These are phyloP conservation scores for Aegilops bicornis DNA, from an alignment of 176 grass and related monocot genomes.

Conservation along the genomic window DNA sequence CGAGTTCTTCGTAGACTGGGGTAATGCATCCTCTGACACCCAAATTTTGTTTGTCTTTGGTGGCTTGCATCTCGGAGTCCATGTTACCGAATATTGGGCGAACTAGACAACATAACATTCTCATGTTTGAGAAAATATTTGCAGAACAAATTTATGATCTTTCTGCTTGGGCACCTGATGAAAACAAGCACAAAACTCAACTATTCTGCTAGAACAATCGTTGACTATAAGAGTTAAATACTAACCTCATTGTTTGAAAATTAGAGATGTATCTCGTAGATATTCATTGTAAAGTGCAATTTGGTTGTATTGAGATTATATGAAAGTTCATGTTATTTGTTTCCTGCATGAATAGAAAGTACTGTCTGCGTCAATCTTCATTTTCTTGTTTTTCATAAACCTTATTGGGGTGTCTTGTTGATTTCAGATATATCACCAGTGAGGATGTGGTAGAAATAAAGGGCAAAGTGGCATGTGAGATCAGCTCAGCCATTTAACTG, in stretches of 20 bases:
- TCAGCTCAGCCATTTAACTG: conserved; percentile 78
- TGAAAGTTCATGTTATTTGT: neutral
- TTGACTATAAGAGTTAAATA: neutral
- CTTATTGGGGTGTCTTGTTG: conserved; percentile 11
- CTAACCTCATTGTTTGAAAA: neutral
- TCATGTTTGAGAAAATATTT: neutral
- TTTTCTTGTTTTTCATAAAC: neutral
- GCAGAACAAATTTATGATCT: neutral
- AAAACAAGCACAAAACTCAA: neutral
- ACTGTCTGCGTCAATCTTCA: neutral
- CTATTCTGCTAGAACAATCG: neutral
- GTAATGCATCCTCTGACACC: conserved; percentile 35
- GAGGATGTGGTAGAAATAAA: conserved; percentile 91
- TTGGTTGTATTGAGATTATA: neutral
- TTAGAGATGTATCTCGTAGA: neutral
- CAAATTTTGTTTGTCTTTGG: conserved; percentile 1
- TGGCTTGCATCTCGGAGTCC: neutral
- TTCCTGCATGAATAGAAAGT: neutral
- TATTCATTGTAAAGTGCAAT: neutral
- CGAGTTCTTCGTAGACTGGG: conserved; percentile 86
- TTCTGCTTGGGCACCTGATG: neutral
- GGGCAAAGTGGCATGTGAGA: conserved; percentile 92
- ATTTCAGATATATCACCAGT: conserved; percentile 46
- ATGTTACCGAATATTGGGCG: neutral
- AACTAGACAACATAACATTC: neutral